Evolutionary conservation across 2,329 filamentous ascomycete species (phyloP), one percentile per base, ranked within the genome.

Genomic region (Venturia nashicola): DNA sequence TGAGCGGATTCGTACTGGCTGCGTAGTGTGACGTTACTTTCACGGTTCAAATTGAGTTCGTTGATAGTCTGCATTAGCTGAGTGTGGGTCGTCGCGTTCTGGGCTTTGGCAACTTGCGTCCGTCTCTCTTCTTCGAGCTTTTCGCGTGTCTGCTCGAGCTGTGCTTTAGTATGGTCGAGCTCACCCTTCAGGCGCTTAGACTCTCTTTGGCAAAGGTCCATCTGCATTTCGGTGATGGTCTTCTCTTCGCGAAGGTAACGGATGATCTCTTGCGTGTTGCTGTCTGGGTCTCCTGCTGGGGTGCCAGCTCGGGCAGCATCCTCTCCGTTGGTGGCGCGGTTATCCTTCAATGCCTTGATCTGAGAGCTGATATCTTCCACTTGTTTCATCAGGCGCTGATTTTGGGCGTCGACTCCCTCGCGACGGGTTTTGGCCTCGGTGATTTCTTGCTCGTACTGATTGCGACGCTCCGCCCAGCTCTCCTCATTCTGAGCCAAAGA

Each of bases 221-320:
- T 89, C 71, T 97, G 93, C n/a, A 97, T 90, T 69, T 99, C 93
- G 9, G 97, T 83, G 68, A 99, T 97, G 73, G 97, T 94, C 79
- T 97, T 99, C 76, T 99, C 95, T 51, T 91, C 88, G 57, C 93
- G 88, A 66, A 99, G 79, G 74, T 94, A 99, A 66, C 85, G 88
- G 76, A 96, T 95, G 64, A 99, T 84, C 71, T 97, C 93, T 66
- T 94, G 89, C 62, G 89, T 90, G 68, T 91, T 89, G 11, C 86
- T 78, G 48, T 84, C 85, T 43, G 84, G 79, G 61, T 85, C 81
- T 5, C 83, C 77, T 7, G 80, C 67, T 16, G 68, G 64, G 20
- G 65, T 61, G 20, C 65, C 60, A 14, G 66, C 54, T 20, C 67
- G 65, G 23, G 67, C 78, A 18, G 51, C 51, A 65, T 81, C 77